Evolutionary conservation across 345 rosid species (phyloP), one percentile per base, ranked within the genome.

Genomic region (Populus deltoides): DNA sequence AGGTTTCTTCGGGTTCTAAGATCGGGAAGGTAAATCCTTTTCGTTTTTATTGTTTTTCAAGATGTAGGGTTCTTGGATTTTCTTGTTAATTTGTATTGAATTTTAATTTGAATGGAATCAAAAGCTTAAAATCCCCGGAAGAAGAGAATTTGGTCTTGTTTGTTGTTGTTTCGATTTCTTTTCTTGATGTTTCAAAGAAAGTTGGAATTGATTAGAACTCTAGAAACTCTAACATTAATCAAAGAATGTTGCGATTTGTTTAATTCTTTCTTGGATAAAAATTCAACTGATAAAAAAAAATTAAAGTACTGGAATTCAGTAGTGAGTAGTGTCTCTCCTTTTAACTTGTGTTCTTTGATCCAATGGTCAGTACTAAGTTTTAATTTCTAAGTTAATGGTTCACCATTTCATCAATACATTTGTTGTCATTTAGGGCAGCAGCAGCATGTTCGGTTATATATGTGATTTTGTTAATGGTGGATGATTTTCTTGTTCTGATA

Each of bases 11-110:
- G 0, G 69, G 87, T 80, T 85, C 92, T 4, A 90, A 80, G 83
- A 4, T 74, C 22, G 88, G 85, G 36, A 86, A 89, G 97, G 97
- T 90, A 73, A n/a, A 3, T 16, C 20, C 25, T 43, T 12, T 29
- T 15, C 27, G 3, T 49, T 70, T 62, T 71, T 65, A 16, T 45
- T 72, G 39, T 36, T 69, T 55, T 35, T 41, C 66, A 76, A 51
- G 66, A 17, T 76, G 0, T 51, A 9, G 13, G 4, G 2, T 8
- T n/a, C 47, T 55, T 68, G 25, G n/a, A 11, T 59, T 22, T 41
- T 31, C 24, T 45, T 66, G 71, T 9, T 22, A 29, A 35, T 59
- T 8, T 29, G 27, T 68, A 31, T 31, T 20, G 51, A 20, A 38
- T 36, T 11, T 65, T 55, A 11, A 8, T 15, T 41, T 55, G 15